These are phyloP conservation scores for Cucurbitaria berberidis DNA, from an alignment of 2,329 filamentous ascomycete species.

Conservation along the genomic window DNA sequence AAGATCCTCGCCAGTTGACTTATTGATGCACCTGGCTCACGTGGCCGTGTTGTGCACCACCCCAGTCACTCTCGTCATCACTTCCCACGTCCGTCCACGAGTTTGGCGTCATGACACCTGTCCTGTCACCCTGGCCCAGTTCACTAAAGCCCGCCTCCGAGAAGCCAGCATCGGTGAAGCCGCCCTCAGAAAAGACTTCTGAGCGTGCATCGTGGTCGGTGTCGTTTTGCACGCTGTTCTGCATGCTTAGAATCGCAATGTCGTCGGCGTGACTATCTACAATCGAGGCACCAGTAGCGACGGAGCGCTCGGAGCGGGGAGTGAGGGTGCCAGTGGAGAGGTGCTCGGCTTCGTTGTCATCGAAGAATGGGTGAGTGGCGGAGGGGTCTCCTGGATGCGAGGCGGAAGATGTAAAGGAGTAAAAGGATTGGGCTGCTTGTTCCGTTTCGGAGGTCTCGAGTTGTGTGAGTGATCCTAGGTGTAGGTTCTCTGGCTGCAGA, in stretches of 20 bases:
- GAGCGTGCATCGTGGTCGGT: slow-evolving; percentile 44
- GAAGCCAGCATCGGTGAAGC: slow-evolving; percentile 46
- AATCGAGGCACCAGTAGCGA: slow-evolving; percentile 35
- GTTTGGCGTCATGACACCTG: slow-evolving; percentile 46
- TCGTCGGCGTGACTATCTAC: slow-evolving; percentile 41
- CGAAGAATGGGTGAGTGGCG: slow-evolving; percentile 9
- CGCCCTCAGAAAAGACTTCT: slow-evolving; percentile 44
- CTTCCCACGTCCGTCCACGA: slow-evolving; percentile 51
- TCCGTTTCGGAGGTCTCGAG: slow-evolving; percentile 18
- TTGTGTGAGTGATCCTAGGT: slow-evolving; percentile 11
- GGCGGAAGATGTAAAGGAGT: slow-evolving; percentile 41
- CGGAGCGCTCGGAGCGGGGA: slow-evolving; percentile 45
- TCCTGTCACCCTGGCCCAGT: slow-evolving; percentile 23
- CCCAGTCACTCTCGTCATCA: slow-evolving; percentile 49
- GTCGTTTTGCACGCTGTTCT: slow-evolving; percentile 40
- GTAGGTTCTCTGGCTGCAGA: slow-evolving; percentile 22
- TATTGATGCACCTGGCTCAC: slow-evolving; percentile 37
- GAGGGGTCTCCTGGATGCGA: slow-evolving; percentile 15
- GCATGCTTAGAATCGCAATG: slow-evolving; percentile 44
- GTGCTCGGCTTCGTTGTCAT: slow-evolving; percentile 34
- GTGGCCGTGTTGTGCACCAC: slow-evolving; percentile 34
- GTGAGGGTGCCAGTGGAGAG: slow-evolving; percentile 48
- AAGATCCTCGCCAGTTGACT: neutral
- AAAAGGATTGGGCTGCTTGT: slow-evolving; percentile 44
- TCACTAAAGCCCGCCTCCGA: slow-evolving; percentile 45